Evolutionary conservation across 495 filamentous ascomycete species (phyloP).

Genomic region (Podospora australis): DNA sequence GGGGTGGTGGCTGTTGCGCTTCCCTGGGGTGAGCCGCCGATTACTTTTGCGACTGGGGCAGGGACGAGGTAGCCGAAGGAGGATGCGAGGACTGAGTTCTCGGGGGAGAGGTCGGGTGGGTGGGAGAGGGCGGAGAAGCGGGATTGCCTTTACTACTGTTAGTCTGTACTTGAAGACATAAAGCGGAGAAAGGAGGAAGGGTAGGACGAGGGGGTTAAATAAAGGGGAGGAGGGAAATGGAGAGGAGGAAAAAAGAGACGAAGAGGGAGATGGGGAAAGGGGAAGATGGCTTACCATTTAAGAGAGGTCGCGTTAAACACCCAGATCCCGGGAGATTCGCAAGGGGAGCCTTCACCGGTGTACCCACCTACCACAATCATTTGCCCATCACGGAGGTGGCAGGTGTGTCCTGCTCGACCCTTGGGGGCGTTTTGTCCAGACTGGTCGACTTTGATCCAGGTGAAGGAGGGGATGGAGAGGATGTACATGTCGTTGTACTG

Average conservation of each 20-base stretch:
- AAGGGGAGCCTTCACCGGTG: constrained; percentile 51
- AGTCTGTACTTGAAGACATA: too few relatives aligned
- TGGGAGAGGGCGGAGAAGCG: constrained; percentile 47
- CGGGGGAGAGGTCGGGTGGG: constrained; percentile 26
- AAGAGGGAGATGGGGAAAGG: constrained; percentile 31
- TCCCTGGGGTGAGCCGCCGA: constrained; percentile 56
- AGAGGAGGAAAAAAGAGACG: too few relatives aligned
- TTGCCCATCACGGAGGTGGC: constrained; percentile 61
- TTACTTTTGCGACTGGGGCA: constrained; percentile 48
- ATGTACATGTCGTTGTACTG: constrained; percentile 76
- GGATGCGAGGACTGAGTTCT: constrained; percentile 47
- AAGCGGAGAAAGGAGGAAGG: too few relatives aligned
- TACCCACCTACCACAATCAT: constrained; percentile 70
- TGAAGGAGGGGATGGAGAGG: constrained; percentile 65
- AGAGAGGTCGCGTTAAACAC: constrained; percentile 59
- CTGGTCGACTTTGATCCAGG: constrained; percentile 63
- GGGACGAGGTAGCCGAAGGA: constrained; percentile 63
- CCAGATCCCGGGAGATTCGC: constrained; percentile 64
- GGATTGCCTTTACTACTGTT: too few relatives aligned
- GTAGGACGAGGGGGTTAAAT: too few relatives aligned
- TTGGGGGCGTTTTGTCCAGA: constrained; percentile 45
- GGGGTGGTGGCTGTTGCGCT: constrained; percentile 64
- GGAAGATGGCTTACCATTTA: constrained; percentile 56
- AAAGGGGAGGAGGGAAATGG: too few relatives aligned
- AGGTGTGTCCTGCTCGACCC: constrained; percentile 58